Base-by-base conservation (phyloP, 768 basidiomycete species). In the Omphalotus guepiniiformis region DNA sequence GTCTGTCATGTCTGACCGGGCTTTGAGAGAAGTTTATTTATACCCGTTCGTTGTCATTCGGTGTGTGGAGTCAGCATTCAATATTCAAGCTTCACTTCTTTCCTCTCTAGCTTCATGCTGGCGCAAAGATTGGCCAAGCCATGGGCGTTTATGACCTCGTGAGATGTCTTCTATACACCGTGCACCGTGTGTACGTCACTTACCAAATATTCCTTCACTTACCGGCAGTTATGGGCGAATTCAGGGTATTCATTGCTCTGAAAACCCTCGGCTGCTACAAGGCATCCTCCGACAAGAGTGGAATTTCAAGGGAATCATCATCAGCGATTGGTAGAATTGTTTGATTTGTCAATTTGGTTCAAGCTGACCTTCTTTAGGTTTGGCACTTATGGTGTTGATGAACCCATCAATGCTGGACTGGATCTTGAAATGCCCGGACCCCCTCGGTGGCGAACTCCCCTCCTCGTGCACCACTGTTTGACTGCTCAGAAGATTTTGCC, bases 341-440 rank as follows among this genome's bases (percentile, higher is more conserved):
- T 32, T 21, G 11, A 19, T 8, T 22, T n/a, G 38, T 25, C 38
- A 39, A 34, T 38, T 28, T 32, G 48, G 9, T 46, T 26, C 23
- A 22, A 25, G n/a, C 3, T 22, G 16, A n/a, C 3, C 5, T 32
- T 43, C 28, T 39, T 18, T 45, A 85, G 83, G 85, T 81, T 78
- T 55, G 88, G 88, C 13, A 75, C 79, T 1, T 88, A 89, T 58
- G 76, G 82, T 21, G 73, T 83, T n/a, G 81, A 82, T 52, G 71
- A 76, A 48, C 63, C 77, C 9, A 65, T 88, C 44, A 88, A 88
- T 56, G 85, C 86, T 12, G 86, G 87, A 4, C 67, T 89, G 22
- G 83, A 88, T 58, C 74, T 90, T 26, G 85, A 88, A 63, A 88
- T 86, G 85, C 85, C 85, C 2, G 86, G 87, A 2, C 74, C 76